phyloP scores from a whole-genome alignment of 768 basidiomycete genomes.

The Rhodotorula taiwanensis region DNA sequence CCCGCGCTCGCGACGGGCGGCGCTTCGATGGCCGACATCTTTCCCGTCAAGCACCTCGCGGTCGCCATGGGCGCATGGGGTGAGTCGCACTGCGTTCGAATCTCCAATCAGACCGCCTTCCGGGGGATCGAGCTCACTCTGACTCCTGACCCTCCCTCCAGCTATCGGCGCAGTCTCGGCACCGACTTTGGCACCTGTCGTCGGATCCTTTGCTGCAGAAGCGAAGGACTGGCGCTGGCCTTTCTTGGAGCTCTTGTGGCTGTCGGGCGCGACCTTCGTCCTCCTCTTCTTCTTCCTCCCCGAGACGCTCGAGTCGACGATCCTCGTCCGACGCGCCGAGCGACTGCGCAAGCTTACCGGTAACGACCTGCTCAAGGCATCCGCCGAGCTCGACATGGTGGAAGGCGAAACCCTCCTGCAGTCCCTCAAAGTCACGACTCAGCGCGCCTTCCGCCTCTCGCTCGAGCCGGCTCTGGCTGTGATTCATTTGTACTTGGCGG shows the following conservation, averaged over 20 bases:
- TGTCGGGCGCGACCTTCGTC: conserved; percentile 41
- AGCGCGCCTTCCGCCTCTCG: conserved; percentile 40
- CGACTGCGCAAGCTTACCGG: conserved; percentile 46
- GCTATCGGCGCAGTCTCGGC: conserved; percentile 40
- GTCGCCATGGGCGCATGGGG: conserved; percentile 5
- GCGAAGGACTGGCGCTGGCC: conserved; percentile 46
- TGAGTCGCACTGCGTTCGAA: background rate
- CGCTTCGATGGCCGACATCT: conserved; percentile 31
- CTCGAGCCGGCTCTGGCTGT: conserved; percentile 44
- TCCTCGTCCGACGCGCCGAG: conserved; percentile 45
- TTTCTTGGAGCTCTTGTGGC: conserved; percentile 43
- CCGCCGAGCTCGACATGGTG: conserved; percentile 41
- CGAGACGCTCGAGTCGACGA: conserved; percentile 45
- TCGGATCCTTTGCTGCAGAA: conserved; percentile 43
- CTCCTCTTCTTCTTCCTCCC: conserved; percentile 44
- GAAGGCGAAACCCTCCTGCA: conserved; percentile 3
- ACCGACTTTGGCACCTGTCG: conserved; percentile 36
- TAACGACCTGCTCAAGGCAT: conserved; percentile 41
- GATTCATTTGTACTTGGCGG: conserved; percentile 42
- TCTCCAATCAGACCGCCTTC: no score
- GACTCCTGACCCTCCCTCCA: background rate
- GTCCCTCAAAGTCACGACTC: conserved; percentile 28
- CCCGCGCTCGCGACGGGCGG: conserved; percentile 47
- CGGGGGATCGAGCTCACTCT: background rate
- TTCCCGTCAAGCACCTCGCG: background rate